Evolutionary conservation across 176 grass and related monocot species (phyloP), one percentile per base, ranked within the genome.

Genomic region (Eragrostis curvula): DNA sequence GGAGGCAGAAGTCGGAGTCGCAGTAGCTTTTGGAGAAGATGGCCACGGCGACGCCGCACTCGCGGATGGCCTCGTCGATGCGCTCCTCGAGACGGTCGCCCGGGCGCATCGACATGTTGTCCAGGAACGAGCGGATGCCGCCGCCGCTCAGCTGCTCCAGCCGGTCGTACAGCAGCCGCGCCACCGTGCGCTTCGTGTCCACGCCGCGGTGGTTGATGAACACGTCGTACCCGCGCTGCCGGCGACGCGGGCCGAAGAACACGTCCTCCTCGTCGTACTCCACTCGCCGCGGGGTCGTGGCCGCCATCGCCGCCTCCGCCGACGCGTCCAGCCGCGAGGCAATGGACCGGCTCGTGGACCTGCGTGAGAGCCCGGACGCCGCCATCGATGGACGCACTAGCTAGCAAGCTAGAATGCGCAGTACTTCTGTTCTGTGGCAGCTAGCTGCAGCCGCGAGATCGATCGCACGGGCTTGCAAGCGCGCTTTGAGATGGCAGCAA

Each of bases 161-260:
- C 13, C 73, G 66, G 7, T 92, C 83, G 83, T 97, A 90, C 1
- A 97, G 75, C 0, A 97, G 62, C 1, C 63, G 48, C 39, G 94
- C 92, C 57, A 94, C 74, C 20, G 62, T 94, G 13, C 90, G 65
- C 44, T 97, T 97, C 2, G 94, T 97, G 79, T 97, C 94, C 8
- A 66, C 85, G 12, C 94, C 92, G 21, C 94, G 76, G 80, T 97
- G 92, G 87, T 91, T 97, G 72, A 97, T 90, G 83, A 97, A 97
- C 18, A 94, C 92, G 59, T 97, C 92, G 72, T 75, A 91, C 0
- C 49, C 3, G 8, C 62, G 21, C 5, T 16, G 42, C 10, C 36
- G 28, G 15, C 27, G 67, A 46, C 44, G 7, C 12, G 0, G 8
- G 58, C 17, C 75, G n/a, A n/a, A n/a, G n/a, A n/a, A n/a, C 59